Evolutionary conservation across 1,284 basidiomycete genomes (phyloP), one percentile per base, ranked within the genome.

Genomic region (Fomitopsis palustris): DNA sequence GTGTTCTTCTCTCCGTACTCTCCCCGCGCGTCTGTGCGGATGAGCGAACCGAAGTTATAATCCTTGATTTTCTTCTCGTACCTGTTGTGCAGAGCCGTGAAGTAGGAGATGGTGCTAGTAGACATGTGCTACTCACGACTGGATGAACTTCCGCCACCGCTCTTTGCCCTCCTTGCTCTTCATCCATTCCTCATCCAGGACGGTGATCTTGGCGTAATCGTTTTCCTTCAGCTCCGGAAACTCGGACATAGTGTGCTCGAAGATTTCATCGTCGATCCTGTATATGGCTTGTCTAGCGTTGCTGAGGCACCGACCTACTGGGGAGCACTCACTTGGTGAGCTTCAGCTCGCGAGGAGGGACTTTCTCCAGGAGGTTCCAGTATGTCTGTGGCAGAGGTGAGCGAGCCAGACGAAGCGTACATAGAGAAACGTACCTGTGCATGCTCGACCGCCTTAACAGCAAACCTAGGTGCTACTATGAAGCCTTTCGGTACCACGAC

Each of bases 41-140:
- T 90, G 66, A 99, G 80, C 2, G 94, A 98, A 33, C 97, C 97
- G 77, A 98, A 98, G 81, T 98, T 99, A 78, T 92, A 95, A 69
- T 99, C 96, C 70, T 93, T 90, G 58, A 97, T 78, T 69, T 87
- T 89, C 63, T 90, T 87, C 76, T 95, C 88, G 77, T 94, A 96
- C 63, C 87, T 90, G n/a, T n/a, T n/a, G n/a, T n/a, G n/a, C n/a
- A n/a, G n/a, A n/a, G n/a, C n/a, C n/a, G n/a, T n/a, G n/a, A n/a
- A n/a, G n/a, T n/a, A n/a, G n/a, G n/a, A n/a, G n/a, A n/a, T n/a
- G 63, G 41, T 21, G 41, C 41, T n/a, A 21, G 4, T 21, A 23
- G 16, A 19, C 5, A 23, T 14, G 31, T n/a, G n/a, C 23, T 60
- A 78, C 90, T 74, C 69, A 97, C 90, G 84, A 78, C 70, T 86